Evolutionary conservation across 2,329 filamentous ascomycete species (phyloP), one percentile per base, ranked within the genome.

Genomic region (Verticillium tricorpus): DNA sequence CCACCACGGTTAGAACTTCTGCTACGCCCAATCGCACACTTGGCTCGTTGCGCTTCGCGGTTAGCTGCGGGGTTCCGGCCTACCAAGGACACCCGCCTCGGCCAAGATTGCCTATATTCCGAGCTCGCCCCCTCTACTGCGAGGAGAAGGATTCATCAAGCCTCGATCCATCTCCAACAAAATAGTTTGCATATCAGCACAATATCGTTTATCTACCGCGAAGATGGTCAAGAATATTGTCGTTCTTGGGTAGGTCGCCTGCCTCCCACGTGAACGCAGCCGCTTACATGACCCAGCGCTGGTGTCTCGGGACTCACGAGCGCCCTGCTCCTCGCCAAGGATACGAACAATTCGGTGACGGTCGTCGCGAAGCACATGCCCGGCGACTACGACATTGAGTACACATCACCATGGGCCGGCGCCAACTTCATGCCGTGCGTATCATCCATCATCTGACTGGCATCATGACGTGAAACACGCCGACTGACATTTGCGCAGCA

Each of bases 351-450:
- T 64, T 71, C 66, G 19, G 73, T 79, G 59, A 76, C 76, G 0
- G 70, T 79, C 0, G 69, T 78, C 2, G 74, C 91, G 7, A 93
- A 92, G 71, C 89, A 93, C 72, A 92, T 94, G 89, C 91, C 91
- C 0, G 91, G 91, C 45, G 91, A 95, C 76, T 93, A 92, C 73
- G 89, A 92, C 66, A 88, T 92, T 65, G 89, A 93, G 78, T 95
- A 94, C 72, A 87, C 90, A 1, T 92, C 89, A 2, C 90, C 90
- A 0, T 93, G 89, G 89, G 90, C 90, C 3, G 90, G 90, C 32
- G 90, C 90, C 66, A 92, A 92, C 70, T 89, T 85, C 68, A 71
- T 89, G 60, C 90, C 89, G 85, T 89, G 70, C 63, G 85, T 76
- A 1, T 6, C 12, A 25, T 45, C 37, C 6, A 52, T 50, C 19